Percentiles rank a stretch among this genome's conserved stretches.
Conservation (phyloP, 2,329 filamentous ascomycete genomes). For the Aotearoamyces nothofagi region DNA sequence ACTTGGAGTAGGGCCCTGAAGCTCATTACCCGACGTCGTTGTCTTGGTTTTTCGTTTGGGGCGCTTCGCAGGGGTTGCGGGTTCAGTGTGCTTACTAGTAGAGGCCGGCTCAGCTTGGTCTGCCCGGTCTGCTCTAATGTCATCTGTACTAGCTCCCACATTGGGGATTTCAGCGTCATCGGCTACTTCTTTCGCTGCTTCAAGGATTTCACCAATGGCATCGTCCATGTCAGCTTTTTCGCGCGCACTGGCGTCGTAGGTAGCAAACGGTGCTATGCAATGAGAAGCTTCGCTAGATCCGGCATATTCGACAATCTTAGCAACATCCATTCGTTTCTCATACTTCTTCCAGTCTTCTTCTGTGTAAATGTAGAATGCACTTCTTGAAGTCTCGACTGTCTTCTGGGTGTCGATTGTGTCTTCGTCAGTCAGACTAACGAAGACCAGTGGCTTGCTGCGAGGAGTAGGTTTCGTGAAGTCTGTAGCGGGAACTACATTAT, state of each 20-base stretch:
- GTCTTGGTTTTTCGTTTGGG: too few relatives aligned
- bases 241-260: conserved; percentile 1
- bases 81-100: too few relatives aligned
- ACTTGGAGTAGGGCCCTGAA: background rate
- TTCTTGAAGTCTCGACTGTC: background rate
- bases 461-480: conserved; percentile 6
- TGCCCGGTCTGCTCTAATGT: too few relatives aligned
- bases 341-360: conserved; percentile 2
- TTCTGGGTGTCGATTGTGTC: background rate
- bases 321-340: conserved; percentile 1
- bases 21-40: background rate
- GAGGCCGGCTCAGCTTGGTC: too few relatives aligned
- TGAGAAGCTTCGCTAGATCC: background rate
- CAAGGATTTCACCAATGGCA: conserved; percentile 1
- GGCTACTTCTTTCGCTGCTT: background rate
- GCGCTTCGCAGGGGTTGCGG: too few relatives aligned
- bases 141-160: background rate
- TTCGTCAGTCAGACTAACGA: too few relatives aligned
- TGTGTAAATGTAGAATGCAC: conserved; percentile 1
- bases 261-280: background rate
- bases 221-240: background rate
- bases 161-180: background rate
- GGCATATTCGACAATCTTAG: background rate
- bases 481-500: conserved; percentile 3
- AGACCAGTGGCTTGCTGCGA: conserved; percentile 1